A percentile compares a stretch with the other conserved stretches of the same genome.
Conservation (phyloP, 305 asterid species). For the Coffea humblotiana region DNA sequence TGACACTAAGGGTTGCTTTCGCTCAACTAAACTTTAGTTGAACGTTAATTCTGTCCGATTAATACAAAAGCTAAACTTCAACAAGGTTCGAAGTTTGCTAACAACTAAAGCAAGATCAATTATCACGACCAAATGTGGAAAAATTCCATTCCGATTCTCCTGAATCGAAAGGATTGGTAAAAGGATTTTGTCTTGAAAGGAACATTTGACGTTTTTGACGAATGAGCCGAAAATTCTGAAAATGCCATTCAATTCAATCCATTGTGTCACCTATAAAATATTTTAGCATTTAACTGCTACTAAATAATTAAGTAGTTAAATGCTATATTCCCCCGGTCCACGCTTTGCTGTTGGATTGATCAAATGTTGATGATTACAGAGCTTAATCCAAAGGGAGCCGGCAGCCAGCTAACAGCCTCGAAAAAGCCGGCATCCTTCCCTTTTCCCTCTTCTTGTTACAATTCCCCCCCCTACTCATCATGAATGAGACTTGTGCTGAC, state of each 20-base stretch:
- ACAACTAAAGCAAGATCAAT: neutral
- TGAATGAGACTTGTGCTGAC: neutral
- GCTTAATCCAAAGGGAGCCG: slow-evolving; percentile 14
- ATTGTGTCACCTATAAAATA: neutral
- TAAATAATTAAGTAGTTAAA: neutral
- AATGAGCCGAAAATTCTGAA: neutral
- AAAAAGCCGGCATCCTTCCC: slow-evolving; percentile 5
- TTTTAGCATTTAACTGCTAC: neutral
- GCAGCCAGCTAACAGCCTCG: neutral
- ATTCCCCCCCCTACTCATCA: neutral
- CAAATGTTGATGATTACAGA: slow-evolving; percentile 12
- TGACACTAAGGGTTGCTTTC: rapidly evolving
- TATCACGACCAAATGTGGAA: neutral
- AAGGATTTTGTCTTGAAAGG: neutral
- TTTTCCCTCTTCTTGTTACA: neutral
- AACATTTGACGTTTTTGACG: neutral
- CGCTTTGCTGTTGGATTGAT: neutral
- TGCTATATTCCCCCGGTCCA: neutral
- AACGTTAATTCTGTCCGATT: neutral
- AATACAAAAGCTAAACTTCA: neutral
- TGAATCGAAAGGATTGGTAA: neutral
- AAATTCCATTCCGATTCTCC: neutral
- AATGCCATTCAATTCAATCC: neutral
- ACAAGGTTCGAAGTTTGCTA: no score
- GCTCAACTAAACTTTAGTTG: neutral